These are phyloP conservation scores for Chaetomidium leptoderma DNA, from an alignment of 495 filamentous ascomycete species.

Conservation along the genomic window DNA sequence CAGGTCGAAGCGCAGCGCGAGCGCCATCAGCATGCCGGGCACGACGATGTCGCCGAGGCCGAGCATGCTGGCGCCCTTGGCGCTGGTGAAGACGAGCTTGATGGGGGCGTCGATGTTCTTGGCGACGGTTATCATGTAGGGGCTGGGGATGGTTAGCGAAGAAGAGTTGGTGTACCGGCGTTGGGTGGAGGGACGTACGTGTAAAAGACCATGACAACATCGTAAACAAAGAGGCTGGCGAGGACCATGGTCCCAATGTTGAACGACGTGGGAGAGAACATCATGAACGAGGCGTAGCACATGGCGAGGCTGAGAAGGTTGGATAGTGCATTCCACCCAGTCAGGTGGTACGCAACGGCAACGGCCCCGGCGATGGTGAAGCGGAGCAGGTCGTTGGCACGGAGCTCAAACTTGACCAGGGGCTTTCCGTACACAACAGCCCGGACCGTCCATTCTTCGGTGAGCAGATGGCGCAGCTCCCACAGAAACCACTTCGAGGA, in stretches of 20 bases:
- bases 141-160: conserved; percentile 33
- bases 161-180: neutral
- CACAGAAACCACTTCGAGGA: conserved; percentile 32
- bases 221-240: conserved; percentile 80
- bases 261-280: conserved; percentile 90
- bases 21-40: conserved; percentile 86
- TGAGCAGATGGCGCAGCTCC: conserved; percentile 43
- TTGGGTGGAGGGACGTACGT: conserved; percentile 51
- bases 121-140: conserved; percentile 93
- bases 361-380: conserved; percentile 53
- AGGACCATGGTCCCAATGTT: conserved; percentile 75
- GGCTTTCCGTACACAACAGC: conserved; percentile 38
- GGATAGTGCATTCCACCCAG: conserved; percentile 67
- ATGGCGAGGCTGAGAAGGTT: conserved; percentile 86
- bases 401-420: conserved; percentile 35
- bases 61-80: conserved; percentile 69
- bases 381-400: conserved; percentile 50
- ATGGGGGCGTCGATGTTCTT: conserved; percentile 87
- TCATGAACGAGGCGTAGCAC: conserved; percentile 72
- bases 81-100: conserved; percentile 81
- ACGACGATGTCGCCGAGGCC: conserved; percentile 91
- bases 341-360: conserved; percentile 65
- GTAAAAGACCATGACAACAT: conserved; percentile 96
- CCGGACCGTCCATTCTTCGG: conserved; percentile 47
- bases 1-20: conserved; percentile 86